Percentiles rank a stretch among this genome's conserved stretches.
These are phyloP conservation scores for Linderina pennispora DNA, from an alignment of 192 early-diverging fungal genomes.

Conservation along the genomic window DNA sequence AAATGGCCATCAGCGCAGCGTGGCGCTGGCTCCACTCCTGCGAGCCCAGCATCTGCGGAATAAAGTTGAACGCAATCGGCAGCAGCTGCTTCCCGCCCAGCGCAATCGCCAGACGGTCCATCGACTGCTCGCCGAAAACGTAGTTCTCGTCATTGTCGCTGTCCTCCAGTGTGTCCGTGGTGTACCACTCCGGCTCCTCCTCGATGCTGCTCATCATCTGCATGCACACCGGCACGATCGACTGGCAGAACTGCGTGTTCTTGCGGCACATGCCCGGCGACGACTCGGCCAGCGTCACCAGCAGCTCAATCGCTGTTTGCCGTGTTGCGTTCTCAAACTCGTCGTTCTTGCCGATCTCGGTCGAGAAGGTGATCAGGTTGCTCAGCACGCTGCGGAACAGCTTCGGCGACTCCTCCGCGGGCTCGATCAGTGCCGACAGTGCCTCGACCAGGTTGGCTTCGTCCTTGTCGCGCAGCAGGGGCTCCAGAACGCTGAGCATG, in stretches of 20 bases:
- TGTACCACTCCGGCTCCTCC: slow-evolving; percentile 91
- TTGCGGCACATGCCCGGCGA: slow-evolving; percentile 90
- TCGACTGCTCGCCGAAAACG: slow-evolving; percentile 89
- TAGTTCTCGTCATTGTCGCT: slow-evolving; percentile 86
- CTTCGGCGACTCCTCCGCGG: slow-evolving; percentile 78
- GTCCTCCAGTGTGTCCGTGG: slow-evolving; percentile 79
- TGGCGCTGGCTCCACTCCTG: slow-evolving; percentile 86
- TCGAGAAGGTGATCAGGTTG: slow-evolving; percentile 68
- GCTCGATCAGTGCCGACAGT: slow-evolving; percentile 74
- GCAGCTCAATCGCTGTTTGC: slow-evolving; percentile 86
- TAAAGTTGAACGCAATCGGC: slow-evolving; percentile 78
- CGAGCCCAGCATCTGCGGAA: slow-evolving; percentile 83
- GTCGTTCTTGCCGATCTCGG: slow-evolving; percentile 71
- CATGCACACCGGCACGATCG: slow-evolving; percentile 81
- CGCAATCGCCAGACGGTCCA: slow-evolving; percentile 87
- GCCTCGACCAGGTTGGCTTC: slow-evolving; percentile 67
- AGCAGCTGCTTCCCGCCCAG: slow-evolving; percentile 85
- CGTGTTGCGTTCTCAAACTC: slow-evolving; percentile 77
- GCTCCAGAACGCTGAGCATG: slow-evolving; percentile 76
- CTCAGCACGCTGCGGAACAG: slow-evolving; percentile 75
- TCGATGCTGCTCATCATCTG: slow-evolving; percentile 90
- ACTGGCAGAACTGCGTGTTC: slow-evolving; percentile 67
- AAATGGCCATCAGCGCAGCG: slow-evolving; percentile 90
- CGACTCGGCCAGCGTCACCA: slow-evolving; percentile 86
- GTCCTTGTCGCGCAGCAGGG: slow-evolving; percentile 62